Evolutionary conservation across 805 yeast species (phyloP).

Genomic region (Starmerella asiatica): DNA sequence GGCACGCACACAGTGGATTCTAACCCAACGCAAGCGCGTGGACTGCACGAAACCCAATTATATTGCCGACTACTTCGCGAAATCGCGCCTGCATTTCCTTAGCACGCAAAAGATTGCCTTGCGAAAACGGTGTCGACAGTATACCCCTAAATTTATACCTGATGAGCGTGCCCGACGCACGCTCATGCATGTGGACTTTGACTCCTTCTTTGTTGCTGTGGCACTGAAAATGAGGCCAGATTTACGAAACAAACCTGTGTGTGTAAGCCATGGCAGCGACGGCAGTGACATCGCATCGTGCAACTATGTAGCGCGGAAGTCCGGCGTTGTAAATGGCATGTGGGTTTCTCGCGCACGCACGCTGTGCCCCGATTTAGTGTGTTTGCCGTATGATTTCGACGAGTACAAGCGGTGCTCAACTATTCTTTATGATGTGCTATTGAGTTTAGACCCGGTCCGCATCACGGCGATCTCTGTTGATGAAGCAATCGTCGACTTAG

Average conservation of each 20-base stretch:
- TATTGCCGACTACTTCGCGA: slow-evolving; percentile 53
- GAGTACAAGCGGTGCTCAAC: slow-evolving; percentile 55
- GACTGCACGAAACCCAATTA: slow-evolving; percentile 61
- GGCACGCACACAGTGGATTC: slow-evolving; percentile 14
- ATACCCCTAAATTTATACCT: neutral
- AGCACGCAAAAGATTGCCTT: slow-evolving; percentile 76
- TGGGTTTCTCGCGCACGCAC: slow-evolving; percentile 61
- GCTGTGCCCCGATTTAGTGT: slow-evolving; percentile 52
- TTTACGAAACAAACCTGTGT: slow-evolving; percentile 45
- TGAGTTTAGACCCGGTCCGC: slow-evolving; percentile 30
- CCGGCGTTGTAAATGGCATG: slow-evolving; percentile 78
- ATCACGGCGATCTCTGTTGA: slow-evolving; percentile 82
- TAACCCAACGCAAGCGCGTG: slow-evolving; percentile 12
- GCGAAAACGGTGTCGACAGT: slow-evolving; percentile 38
- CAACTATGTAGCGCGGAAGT: slow-evolving; percentile 70
- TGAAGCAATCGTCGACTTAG: slow-evolving; percentile 70
- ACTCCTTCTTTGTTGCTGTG: slow-evolving; percentile 84
- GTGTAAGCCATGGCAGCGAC: slow-evolving; percentile 39
- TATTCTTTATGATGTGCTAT: slow-evolving; percentile 47
- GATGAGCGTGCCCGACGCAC: slow-evolving; percentile 16
- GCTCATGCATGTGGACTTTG: slow-evolving; percentile 79
- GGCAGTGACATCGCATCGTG: slow-evolving; percentile 80
- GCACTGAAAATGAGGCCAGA: slow-evolving; percentile 49
- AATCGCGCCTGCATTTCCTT: slow-evolving; percentile 77
- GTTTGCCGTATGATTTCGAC: slow-evolving; percentile 60